Base-by-base conservation (phyloP, 257 asterid species). In the Jacaranda mimosifolia region DNA sequence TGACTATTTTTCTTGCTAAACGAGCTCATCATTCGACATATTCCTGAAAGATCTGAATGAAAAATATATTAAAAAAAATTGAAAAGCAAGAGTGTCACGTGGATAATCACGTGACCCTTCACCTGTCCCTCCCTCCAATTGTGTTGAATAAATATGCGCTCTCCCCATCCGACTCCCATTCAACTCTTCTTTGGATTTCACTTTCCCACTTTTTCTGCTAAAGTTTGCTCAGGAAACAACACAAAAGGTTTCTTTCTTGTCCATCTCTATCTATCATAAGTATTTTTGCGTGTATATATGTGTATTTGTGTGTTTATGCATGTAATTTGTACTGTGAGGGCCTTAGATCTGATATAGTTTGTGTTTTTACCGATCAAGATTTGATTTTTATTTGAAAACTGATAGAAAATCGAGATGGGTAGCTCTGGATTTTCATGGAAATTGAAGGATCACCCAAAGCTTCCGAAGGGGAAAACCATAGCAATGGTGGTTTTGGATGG, bases 401-500 rank as follows among this genome's bases (percentile, higher is more conserved):
- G 19, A 7, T 66, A 64, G 79, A 57, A 62, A 43, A 35, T 77
- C 81, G 84, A 82, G 63, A 89, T 88, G 93, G 95, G 95, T 66
- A 89, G 91, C 89, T 88, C 95, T 13, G 96, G 86, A 75, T 79
- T 84, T 72, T 90, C 99, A 75, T 95, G 96, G 96, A 91, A 93
- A 73, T 80, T 95, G 89, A 85, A 91, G 70, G 99, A 93, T 75
- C 99, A 93, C 70, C 96, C 96, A 3, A 93, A 91, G 77, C 84
- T 95, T 11, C 96, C 99, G 0, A 93, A 93, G 85, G 98, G 93
- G 73, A 93, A 95, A 64, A 84, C 86, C 39, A 80, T 95, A 51
- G 97, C 98, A 3, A 70, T 93, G 91, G 83, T 95, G 42, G 97
- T 95, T 67, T 86, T 95, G 82, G 99, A 95, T 83, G 99, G 99